phyloP scores from a whole-genome alignment of 2,329 filamentous ascomycete genomes.

The Neofusicoccum umdonicola region DNA sequence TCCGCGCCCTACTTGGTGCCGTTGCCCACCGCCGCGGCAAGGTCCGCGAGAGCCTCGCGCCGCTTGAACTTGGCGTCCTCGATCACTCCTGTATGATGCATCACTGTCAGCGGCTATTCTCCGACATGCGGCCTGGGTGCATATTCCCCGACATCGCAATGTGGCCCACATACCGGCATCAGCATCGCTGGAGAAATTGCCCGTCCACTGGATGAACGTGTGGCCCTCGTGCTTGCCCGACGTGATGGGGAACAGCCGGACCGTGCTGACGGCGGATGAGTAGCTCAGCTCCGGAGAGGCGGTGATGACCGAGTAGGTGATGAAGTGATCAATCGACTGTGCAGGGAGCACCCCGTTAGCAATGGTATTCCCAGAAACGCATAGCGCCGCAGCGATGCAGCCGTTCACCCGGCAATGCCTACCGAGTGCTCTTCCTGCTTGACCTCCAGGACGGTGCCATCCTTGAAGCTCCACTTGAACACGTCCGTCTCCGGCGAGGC shows the following conservation, averaged over 20 bases:
- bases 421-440: slow-evolving; percentile 76
- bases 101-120: slow-evolving; percentile 13
- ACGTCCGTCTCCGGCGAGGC: slow-evolving; percentile 63
- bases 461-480: slow-evolving; percentile 69
- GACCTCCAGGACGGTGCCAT: slow-evolving; percentile 66
- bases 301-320: slow-evolving; percentile 71
- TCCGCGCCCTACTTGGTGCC: slow-evolving; percentile 1
- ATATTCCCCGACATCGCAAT: neutral
- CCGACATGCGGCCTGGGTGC: neutral
- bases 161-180: slow-evolving; percentile 58
- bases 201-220: slow-evolving; percentile 68
- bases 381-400: neutral
- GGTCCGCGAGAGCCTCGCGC: slow-evolving; percentile 66
- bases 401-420: slow-evolving; percentile 27
- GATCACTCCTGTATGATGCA: slow-evolving; percentile 57
- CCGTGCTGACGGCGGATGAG: slow-evolving; percentile 64
- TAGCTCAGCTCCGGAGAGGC: slow-evolving; percentile 64
- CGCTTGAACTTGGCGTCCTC: slow-evolving; percentile 76
- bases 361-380: neutral
- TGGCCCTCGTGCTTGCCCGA: slow-evolving; percentile 62
- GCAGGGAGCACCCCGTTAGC: neutral
- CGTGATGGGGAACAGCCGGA: slow-evolving; percentile 65
- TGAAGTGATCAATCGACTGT: slow-evolving; percentile 69
- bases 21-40: slow-evolving; percentile 51
- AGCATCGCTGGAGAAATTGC: slow-evolving; percentile 68